Base-by-base conservation (phyloP, 139 green algal genomes). In the Nannochloris sp. region DNA sequence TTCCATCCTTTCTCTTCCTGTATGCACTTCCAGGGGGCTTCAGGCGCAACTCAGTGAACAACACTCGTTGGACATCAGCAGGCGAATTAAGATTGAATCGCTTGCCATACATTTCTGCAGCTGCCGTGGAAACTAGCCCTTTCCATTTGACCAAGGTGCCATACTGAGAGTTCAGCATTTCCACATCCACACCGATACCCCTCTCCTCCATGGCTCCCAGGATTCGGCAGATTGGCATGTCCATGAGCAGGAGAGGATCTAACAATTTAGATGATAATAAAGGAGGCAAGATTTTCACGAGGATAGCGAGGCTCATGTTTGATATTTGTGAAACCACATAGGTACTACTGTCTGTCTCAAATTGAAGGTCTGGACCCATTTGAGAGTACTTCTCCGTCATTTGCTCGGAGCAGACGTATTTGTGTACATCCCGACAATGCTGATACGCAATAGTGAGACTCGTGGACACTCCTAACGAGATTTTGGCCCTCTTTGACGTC, bases 11-110 rank as follows among this genome's bases (percentile, higher is more conserved):
- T 53, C 46, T 53, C n/a, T 9, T 53, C n/a, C 46, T 53, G 56
- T 72, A 24, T 27, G 66, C 58, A 18, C 66, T 23, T 14, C 34
- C 56, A 2, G 66, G 57, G 5, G 66, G 57, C 4, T 7, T n/a
- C n/a, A 72, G 37, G 11, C n/a, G 15, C 5, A 72, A 53, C 10
- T 66, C 19, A 3, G 15, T 11, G 37, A 48, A 72, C 18, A 72
- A 29, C 12, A 72, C 40, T 27, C 21, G 18, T 57, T 23, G 12
- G 23, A 64, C 23, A 27, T 64, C 19, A 9, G n/a, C 10, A 14
- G 50, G 50, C 21, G 50, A 25, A 18, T 19, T 58, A 5, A 58
- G 11, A 58, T 34, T 27, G 46, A 53, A 53, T 25, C 16, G 1
- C 46, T 53, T 53, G 9, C 46, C 46, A 53, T 9, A 19, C 7